Base-by-base conservation (phyloP, 306 rosid species). In the Arachis stenosperma region DNA sequence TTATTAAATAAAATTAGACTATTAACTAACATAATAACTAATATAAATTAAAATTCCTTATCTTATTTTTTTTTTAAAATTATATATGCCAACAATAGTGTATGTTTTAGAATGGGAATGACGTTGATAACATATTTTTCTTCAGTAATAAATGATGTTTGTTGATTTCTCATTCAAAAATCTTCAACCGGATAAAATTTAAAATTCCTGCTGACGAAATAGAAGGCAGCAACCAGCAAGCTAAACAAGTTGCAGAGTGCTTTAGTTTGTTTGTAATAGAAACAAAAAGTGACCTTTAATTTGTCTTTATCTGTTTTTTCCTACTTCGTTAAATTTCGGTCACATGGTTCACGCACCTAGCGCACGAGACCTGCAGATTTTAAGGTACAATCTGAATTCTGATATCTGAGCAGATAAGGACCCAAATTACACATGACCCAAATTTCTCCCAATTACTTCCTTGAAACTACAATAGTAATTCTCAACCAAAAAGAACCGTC, bases 381-480 rank as follows among this genome's bases (percentile, higher is more conserved):
- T 43, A 40, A 17, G 43, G 37, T 2, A 33, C 37, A 33, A 4
- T 33, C 37, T 33, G 43, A 3, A n/a, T 37, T 46, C 47, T 51
- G 58, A 42, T 42, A 3, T 8, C 43, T 36, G 10, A 36, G 3
- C 56, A 5, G 33, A 36, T 52, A 48, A 48, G 13, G 13, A 48
- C 54, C 54, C 54, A 12, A 48, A 22, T 29, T 64, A 64, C 44
- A 48, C 56, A 29, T 10, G n/a, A 27, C 41, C 11, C 6, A 37
- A 64, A 75, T 71, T 69, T 47, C 70, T 78, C 85, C 83, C 36
- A 75, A 63, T 53, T 51, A 48, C n/a, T 36, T 11, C 37, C 0
- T 33, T 33, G 4, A 33, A 33, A 4, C 37, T 33, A 33, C 37
- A 33, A 33, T 2, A 33, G 37, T 33, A 33, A 33, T 33, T 33